These are phyloP conservation scores for Blastocystis sp. DNA, from an alignment of 352 stramenopile species.

Conservation along the genomic window DNA sequence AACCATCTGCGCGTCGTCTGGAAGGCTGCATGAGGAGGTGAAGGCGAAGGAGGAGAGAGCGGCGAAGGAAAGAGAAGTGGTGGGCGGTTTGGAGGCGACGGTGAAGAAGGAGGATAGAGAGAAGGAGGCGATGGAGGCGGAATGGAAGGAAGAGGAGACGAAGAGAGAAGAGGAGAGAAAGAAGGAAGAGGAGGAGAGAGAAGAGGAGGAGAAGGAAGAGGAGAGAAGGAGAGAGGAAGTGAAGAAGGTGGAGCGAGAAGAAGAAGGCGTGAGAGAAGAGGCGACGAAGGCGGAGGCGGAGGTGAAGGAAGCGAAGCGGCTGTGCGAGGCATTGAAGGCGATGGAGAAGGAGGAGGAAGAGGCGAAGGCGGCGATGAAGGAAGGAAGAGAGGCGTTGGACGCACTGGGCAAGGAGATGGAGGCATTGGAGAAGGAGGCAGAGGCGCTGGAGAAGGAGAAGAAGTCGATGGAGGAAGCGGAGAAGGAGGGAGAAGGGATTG, in stretches of 20 bases:
- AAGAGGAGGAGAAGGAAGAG: not conserved
- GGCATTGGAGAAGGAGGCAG: not conserved
- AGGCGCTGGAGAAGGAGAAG: slow-evolving; percentile 8
- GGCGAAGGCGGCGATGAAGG: not conserved
- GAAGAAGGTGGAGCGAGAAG: not conserved
- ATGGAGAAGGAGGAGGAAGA: not conserved
- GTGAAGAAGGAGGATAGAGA: not conserved
- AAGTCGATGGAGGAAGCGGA: not conserved
- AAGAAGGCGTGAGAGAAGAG: not conserved
- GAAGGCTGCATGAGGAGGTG: not conserved
- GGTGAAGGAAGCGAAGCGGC: not conserved
- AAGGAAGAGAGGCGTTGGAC: not conserved
- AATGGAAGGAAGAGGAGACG: not conserved
- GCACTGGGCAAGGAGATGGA: not conserved
- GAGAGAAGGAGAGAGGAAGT: slow-evolving; percentile 6
- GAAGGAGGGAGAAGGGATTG: not conserved
- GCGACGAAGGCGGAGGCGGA: not conserved
- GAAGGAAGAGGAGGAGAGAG: not conserved
- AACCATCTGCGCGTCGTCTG: not conserved
- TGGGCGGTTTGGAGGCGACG: no score
- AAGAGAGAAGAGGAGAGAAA: not conserved
- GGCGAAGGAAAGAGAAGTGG: not conserved
- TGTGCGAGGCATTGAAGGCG: not conserved
- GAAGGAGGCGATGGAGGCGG: not conserved
- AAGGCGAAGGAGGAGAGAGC: slow-evolving; percentile 15